phyloP scores from a whole-genome alignment of 2,329 filamentous ascomycete genomes.

The Ascochyta fabae region DNA sequence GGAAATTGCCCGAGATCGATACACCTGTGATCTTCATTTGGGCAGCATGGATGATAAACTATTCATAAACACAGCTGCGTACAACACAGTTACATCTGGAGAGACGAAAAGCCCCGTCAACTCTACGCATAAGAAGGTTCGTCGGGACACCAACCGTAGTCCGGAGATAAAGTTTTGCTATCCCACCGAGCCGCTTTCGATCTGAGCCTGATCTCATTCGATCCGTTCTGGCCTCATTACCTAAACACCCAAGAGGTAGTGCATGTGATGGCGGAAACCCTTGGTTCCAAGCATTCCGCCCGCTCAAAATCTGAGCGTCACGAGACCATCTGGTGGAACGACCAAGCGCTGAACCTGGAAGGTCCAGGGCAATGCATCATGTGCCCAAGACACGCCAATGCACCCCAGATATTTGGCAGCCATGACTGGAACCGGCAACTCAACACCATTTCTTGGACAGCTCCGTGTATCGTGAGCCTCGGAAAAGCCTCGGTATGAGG shows the following conservation, averaged over 20 bases:
- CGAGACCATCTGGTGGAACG: conserved; percentile 12
- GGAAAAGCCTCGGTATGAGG: no score
- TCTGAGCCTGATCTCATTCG: neutral
- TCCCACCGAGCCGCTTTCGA: neutral
- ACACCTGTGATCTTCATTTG: no score
- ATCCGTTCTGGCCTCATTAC: conserved; percentile 12
- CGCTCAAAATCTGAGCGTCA: conserved; percentile 5
- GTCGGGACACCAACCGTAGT: conserved; percentile 1
- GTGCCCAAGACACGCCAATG: conserved; percentile 20
- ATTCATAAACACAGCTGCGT: no score
- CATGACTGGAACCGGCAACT: neutral
- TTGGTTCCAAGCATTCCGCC: conserved; percentile 33
- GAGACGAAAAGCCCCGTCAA: neutral
- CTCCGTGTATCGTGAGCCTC: conserved; percentile 1
- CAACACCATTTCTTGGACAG: conserved; percentile 5
- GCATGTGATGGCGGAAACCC: conserved; percentile 25
- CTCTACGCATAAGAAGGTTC: neutral
- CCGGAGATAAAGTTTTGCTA: conserved; percentile 10
- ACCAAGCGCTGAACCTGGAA: conserved; percentile 7
- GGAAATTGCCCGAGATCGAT: no score
- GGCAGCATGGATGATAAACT: no score
- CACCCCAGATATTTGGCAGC: conserved; percentile 14
- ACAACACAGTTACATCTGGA: neutral
- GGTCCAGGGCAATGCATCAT: conserved; percentile 5
- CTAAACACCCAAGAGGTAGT: conserved; percentile 8